Evolutionary conservation across 2,329 filamentous ascomycete species (phyloP), one percentile per base, ranked within the genome.

Genomic region (Teratosphaeria gauchensis): DNA sequence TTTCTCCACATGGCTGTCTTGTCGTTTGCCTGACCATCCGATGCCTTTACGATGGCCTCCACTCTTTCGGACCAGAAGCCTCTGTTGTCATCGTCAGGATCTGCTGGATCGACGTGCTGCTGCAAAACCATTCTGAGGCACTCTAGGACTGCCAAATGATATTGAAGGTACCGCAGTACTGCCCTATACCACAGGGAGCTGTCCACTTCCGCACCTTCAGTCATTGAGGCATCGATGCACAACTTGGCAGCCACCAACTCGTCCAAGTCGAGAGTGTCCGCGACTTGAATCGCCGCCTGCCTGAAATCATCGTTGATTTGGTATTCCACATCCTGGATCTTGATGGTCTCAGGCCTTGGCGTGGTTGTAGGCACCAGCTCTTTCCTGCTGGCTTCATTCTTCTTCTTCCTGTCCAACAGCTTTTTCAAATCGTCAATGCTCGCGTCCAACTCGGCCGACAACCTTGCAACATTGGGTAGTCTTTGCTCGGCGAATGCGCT

Each of bases 201-300:
- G 61, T 90, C 90, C 4, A 91, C 78, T 16, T 83, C 78, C 7
- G 53, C 30, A 11, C 54, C 42, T 24, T 58, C 56, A 24, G 84
- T 81, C 69, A 89, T 83, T 19, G 89, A 85, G 58, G 87, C 85
- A 56, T 95, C 77, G 59, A 95, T 84, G 56, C 70, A 72, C 55
- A 94, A 82, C 64, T 82, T 81, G 9, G 90, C 89, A 19, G 92
- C 88, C 66, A 94, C 84, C 59, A 95, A 72, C 74, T 99, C 95
- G 74, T 99, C 92, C 56, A 99, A 80, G 68, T 96, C 86, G 62
- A 96, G 80, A 65, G 90, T 89, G 73, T 97, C 92, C 58, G 92
- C 89, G 42, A 99, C 80, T 66, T 90, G 84, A 33, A 95, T 79
- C 28, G 86, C 84, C 65, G 87, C 85, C 73, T 96, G 87, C 69